A percentile compares a stretch with the other conserved stretches of the same genome.
Evolutionary conservation across 148 eudicot genomes (phyloP).

Genomic region (Heliosperma pusillum): DNA sequence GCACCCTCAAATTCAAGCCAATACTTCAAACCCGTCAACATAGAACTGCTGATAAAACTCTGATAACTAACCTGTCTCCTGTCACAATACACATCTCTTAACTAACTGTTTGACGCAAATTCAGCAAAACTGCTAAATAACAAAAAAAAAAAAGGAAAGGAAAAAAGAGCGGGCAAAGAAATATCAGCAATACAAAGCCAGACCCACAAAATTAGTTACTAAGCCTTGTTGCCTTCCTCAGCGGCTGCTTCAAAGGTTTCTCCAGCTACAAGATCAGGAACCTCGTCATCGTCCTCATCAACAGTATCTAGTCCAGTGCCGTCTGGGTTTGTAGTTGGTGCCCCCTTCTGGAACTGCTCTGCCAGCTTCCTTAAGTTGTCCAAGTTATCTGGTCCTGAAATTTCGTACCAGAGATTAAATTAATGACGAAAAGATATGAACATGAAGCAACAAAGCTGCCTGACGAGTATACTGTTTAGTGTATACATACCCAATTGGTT

Average conservation of each 20-base stretch:
- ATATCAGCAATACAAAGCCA: slow-evolving; percentile 22
- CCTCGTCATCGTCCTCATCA: slow-evolving; percentile 83
- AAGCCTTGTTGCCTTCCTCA: slow-evolving; percentile 57
- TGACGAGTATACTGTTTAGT: no score
- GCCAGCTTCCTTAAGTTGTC: slow-evolving; percentile 82
- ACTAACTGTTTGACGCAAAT: slow-evolving; percentile 23
- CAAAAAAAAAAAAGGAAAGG: slow-evolving; percentile 8
- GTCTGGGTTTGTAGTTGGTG: slow-evolving; percentile 38
- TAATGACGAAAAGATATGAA: not conserved
- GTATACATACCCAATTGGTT: slow-evolving; percentile 77
- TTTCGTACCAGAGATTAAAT: not conserved
- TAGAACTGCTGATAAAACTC: slow-evolving; percentile 20
- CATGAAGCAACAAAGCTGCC: not conserved
- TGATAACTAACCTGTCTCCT: slow-evolving; percentile 22
- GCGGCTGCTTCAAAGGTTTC: slow-evolving; percentile 93
- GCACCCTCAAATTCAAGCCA: not conserved
- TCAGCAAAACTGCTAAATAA: slow-evolving; percentile 27
- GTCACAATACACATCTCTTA: slow-evolving; percentile 31
- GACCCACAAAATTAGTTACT: slow-evolving; percentile 20
- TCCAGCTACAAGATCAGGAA: slow-evolving; percentile 88
- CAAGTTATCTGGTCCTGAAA: slow-evolving; percentile 84
- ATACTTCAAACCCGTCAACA: slow-evolving; percentile 9
- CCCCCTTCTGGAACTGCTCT: slow-evolving; percentile 70
- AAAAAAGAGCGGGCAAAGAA: slow-evolving; percentile 10
- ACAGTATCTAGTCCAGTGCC: slow-evolving; percentile 33